Percentiles rank a stretch among this genome's conserved stretches.
Conservation (phyloP, 768 basidiomycete genomes). For the Boletus pseudopeckii region DNA sequence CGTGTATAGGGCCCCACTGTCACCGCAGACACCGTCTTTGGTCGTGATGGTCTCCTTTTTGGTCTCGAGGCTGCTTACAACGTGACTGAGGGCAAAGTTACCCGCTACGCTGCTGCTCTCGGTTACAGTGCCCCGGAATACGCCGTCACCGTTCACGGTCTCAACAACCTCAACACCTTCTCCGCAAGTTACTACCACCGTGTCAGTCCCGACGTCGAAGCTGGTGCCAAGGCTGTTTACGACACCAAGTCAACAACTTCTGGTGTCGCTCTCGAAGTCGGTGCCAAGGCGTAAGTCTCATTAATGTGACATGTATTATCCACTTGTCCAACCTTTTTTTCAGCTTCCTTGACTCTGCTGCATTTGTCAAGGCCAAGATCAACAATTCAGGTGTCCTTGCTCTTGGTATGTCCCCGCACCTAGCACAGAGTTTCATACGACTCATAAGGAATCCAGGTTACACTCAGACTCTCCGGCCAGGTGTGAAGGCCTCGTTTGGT, state of each 20-base stretch:
- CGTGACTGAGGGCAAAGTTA: constrained; percentile 88
- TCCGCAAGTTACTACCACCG: constrained; percentile 98
- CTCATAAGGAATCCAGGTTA: constrained; percentile 50
- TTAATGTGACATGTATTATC: neutral
- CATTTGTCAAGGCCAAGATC: constrained; percentile 98
- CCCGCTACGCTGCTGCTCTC: constrained; percentile 86
- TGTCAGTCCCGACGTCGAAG: constrained; percentile 87
- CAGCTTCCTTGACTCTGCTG: constrained; percentile 80
- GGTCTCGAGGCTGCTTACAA: constrained; percentile 98
- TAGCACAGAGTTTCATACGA: neutral
- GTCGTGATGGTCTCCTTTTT: constrained; percentile 95
- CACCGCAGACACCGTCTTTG: constrained; percentile 92
- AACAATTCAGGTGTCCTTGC: constrained; percentile 92
- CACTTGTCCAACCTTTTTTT: neutral
- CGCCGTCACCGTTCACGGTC: constrained; percentile 88
- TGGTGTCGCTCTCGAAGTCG: constrained; percentile 89
- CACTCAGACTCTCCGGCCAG: constrained; percentile 91
- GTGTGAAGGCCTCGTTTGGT: constrained; percentile 91
- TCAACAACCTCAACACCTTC: constrained; percentile 93
- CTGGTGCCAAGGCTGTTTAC: constrained; percentile 94
- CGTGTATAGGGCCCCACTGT: constrained; percentile 85
- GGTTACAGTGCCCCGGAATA: constrained; percentile 98
- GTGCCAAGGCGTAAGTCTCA: constrained; percentile 80
- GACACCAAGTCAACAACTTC: constrained; percentile 87
- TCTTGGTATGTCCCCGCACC: constrained; percentile 51